Evolutionary conservation across 1,284 basidiomycete genomes (phyloP), one percentile per base, ranked within the genome.

Genomic region (Nidula niveotomentosa): DNA sequence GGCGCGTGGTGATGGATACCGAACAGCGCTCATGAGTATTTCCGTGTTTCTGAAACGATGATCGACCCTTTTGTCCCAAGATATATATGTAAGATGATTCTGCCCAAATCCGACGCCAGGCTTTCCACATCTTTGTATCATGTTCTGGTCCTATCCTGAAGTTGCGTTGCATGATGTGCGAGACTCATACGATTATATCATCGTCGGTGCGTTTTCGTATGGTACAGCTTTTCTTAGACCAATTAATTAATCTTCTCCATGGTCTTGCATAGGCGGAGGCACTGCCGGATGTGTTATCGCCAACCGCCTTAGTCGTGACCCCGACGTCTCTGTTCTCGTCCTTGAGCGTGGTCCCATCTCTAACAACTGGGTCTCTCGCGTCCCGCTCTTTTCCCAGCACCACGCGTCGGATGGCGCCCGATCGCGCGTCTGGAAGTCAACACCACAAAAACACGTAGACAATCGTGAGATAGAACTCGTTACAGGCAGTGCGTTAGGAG

Each of bases 231-330:
- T 41, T 4, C 10, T 41, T 12, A 2, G 4, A 23, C 23, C 2
- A 23, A 23, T 23, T 23, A 23, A 23, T 23, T 41, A 41, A 12
- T 41, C 15, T 41, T 12, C 4, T 2, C 15, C 10, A 12, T 41
- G 9, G 44, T 45, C 9, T 5, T 23, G 8, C 23, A 9, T 9
- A 45, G 44, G 44, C 8, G 72, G 68, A 52, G 72, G 72, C 7
- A 69, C 70, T 1, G 71, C 70, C 0, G 73, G 73, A 7, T 68
- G 64, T 48, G 66, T 68, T 10, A 52, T 74, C 2, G 72, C 72
- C 8, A 65, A 60, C 51, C 63, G 71, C 15, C 64, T 74, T n/a
- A 69, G 68, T 51, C 65, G 68, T 53, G 64, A 74, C 33, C 58
- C 66, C 1, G 35, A 41, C 0, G 56, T 61, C 0, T 60, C 56